Conservation (phyloP, 495 filamentous ascomycete genomes). For the Penicillium robsamsonii region DNA sequence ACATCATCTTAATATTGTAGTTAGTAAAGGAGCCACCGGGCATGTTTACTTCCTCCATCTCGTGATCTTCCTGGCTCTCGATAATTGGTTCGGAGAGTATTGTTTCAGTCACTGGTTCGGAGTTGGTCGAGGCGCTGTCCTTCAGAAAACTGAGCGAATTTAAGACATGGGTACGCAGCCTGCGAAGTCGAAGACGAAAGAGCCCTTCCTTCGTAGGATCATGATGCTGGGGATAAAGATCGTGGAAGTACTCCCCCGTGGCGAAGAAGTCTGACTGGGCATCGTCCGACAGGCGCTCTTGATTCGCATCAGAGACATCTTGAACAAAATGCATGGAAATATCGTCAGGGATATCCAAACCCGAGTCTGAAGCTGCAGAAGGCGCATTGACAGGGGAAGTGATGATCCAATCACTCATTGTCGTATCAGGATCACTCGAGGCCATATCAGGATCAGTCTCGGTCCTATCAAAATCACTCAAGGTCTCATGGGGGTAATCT, state of each 20-base stretch:
- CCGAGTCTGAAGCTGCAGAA: not conserved
- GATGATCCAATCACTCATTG: not conserved
- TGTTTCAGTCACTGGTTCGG: not conserved
- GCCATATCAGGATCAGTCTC: not conserved
- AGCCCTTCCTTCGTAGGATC: not conserved
- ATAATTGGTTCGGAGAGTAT: not conserved
- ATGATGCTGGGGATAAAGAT: not conserved
- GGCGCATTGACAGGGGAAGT: not conserved
- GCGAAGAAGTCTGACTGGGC: not conserved
- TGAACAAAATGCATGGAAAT: not conserved
- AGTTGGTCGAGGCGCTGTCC: not conserved
- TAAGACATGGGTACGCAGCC: not conserved
- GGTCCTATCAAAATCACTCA: not conserved
- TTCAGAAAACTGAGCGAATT: not conserved
- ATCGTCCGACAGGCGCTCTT: not conserved
- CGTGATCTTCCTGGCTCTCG: not conserved
- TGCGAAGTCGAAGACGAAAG: not conserved
- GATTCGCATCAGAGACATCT: not conserved
- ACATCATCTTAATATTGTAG: constrained; percentile 85
- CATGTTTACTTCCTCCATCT: constrained; percentile 4
- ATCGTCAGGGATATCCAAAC: not conserved
- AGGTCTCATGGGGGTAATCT: not conserved
- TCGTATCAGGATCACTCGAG: not conserved
- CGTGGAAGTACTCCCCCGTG: not conserved
- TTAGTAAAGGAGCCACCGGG: constrained; percentile 21